phyloP scores from a whole-genome alignment of 176 grass and related monocot genomes.

The Carex littledalei region DNA sequence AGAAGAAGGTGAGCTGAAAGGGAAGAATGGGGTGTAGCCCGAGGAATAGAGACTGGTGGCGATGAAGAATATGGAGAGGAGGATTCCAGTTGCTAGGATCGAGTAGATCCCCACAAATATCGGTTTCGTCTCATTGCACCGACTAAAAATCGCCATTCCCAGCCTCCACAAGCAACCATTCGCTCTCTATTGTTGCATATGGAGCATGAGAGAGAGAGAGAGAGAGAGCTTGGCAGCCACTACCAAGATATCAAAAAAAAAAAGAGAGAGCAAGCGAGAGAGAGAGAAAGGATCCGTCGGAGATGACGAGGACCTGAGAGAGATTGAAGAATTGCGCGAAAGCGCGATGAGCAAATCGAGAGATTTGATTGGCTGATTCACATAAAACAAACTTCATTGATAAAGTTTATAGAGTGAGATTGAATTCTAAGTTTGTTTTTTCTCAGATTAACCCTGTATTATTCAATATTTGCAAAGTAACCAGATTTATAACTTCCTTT shows the following conservation, averaged over 20 bases:
- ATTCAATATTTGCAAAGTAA: background rate
- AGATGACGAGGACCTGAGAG: background rate
- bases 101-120: constrained; percentile 63
- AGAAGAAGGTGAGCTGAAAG: constrained; percentile 8
- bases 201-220: background rate
- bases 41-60: constrained; percentile 51
- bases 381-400: background rate
- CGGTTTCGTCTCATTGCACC: constrained; percentile 37
- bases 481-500: background rate
- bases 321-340: background rate
- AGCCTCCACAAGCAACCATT: background rate
- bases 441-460: background rate
- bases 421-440: background rate
- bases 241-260: too few relatives aligned
- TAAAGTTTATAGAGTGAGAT: background rate
- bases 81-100: constrained; percentile 45
- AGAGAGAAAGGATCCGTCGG: background rate
- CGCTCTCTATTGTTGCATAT: background rate
- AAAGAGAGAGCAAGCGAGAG: background rate
- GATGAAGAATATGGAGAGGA: constrained; percentile 73
- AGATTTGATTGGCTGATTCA: background rate
- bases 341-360: background rate
- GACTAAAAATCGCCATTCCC: constrained; percentile 9
- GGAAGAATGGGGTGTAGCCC: constrained; percentile 28
- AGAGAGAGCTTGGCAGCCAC: background rate